Conservation (phyloP, 305 asterid genomes). For the Solanum hybrid region DNA sequence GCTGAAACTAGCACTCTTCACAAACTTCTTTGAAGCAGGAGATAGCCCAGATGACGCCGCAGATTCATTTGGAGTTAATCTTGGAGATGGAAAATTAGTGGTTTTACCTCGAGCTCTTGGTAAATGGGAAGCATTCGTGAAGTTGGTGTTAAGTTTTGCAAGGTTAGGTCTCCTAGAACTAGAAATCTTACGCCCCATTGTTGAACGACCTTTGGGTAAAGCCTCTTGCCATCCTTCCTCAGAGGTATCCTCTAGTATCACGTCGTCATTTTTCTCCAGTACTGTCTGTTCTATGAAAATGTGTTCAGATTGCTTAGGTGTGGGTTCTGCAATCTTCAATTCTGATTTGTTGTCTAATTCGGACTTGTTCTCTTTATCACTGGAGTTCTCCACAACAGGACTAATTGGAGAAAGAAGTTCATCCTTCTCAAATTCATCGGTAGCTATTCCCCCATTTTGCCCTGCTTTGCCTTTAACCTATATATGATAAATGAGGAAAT, state of each 20-base stretch:
- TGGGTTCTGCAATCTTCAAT: slow-evolving; percentile 24
- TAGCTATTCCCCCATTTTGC: slow-evolving; percentile 38
- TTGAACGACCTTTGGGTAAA: slow-evolving; percentile 70
- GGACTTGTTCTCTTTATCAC: slow-evolving; percentile 54
- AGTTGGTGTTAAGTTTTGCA: slow-evolving; percentile 75
- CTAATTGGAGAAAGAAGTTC: slow-evolving; percentile 37
- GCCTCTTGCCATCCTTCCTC: slow-evolving; percentile 99
- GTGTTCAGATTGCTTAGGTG: slow-evolving; percentile 22
- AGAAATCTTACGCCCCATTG: slow-evolving; percentile 48
- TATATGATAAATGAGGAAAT: slow-evolving; percentile 14
- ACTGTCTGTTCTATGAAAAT: slow-evolving; percentile 20
- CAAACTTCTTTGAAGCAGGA: slow-evolving; percentile 39
- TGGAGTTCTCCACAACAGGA: slow-evolving; percentile 47
- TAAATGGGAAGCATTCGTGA: slow-evolving; percentile 42
- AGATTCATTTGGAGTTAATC: slow-evolving; percentile 35
- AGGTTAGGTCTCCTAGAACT: slow-evolving; percentile 76
- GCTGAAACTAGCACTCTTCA: slow-evolving; percentile 55
- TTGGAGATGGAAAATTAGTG: slow-evolving; percentile 48
- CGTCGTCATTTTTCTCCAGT: slow-evolving; percentile 31
- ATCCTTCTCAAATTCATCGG: slow-evolving; percentile 45
- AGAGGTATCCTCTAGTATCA: slow-evolving; percentile 40
- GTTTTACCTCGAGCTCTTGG: slow-evolving; percentile 46
- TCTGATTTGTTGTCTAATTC: slow-evolving; percentile 42
- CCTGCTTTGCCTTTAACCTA: slow-evolving; percentile 74
- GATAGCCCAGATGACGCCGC: slow-evolving; percentile 34